These are phyloP conservation scores for Trichoderma oligosporum DNA, from an alignment of 2,329 filamentous ascomycete genomes.

Conservation along the genomic window DNA sequence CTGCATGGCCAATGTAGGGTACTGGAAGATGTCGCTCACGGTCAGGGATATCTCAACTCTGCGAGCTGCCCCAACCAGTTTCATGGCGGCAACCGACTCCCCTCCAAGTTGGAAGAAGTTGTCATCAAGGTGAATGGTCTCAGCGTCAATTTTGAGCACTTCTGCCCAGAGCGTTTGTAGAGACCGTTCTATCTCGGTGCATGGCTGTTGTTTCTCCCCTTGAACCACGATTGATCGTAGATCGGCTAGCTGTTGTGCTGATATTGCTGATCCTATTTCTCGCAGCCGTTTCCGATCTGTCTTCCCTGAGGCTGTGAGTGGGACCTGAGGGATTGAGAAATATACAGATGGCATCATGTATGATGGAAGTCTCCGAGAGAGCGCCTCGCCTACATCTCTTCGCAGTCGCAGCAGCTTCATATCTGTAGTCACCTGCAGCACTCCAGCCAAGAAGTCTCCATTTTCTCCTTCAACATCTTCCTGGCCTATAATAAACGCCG, in stretches of 20 bases:
- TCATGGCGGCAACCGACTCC: slow-evolving; percentile 48
- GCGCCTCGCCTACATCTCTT: not conserved
- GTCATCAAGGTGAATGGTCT: slow-evolving; percentile 38
- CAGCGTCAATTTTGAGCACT: slow-evolving; percentile 24
- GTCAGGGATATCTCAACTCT: not conserved
- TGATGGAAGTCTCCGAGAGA: not conserved
- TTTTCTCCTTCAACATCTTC: no score
- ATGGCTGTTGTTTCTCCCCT: not conserved
- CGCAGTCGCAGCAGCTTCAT: not conserved
- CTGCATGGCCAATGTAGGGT: not conserved
- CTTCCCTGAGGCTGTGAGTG: not conserved
- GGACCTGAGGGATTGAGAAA: not conserved
- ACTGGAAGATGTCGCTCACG: not conserved
- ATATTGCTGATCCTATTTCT: not conserved
- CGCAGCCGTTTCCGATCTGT: not conserved
- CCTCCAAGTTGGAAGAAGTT: slow-evolving; percentile 48
- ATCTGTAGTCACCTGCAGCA: no score
- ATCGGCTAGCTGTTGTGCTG: not conserved
- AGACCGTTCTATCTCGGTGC: not conserved
- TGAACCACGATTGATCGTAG: not conserved
- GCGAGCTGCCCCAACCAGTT: slow-evolving; percentile 31
- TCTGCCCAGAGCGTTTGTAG: not conserved
- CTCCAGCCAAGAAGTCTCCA: no score
- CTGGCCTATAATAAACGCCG: no score
- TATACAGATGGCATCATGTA: not conserved